Percentiles rank a stretch among this genome's conserved stretches.
phyloP scores from a whole-genome alignment of 257 asterid genomes.

The Leptodermis oblonga region DNA sequence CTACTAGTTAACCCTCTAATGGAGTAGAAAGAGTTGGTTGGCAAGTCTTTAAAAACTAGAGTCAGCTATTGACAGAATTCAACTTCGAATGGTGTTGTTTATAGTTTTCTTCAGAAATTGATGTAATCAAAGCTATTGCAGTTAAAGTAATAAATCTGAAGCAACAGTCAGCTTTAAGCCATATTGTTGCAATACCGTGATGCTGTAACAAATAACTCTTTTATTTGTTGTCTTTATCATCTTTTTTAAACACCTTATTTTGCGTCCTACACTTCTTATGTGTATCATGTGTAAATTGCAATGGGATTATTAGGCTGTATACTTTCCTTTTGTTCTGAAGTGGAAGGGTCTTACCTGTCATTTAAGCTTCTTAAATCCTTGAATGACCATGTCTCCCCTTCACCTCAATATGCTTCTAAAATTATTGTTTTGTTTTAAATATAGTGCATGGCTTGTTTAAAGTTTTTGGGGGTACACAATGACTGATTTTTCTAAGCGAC shows the following conservation, averaged over 20 bases:
- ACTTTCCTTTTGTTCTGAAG: not conserved
- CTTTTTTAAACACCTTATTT: not conserved
- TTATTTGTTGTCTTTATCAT: not conserved
- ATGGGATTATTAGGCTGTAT: not conserved
- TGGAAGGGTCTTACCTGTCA: not conserved
- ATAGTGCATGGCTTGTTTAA: not conserved
- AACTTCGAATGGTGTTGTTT: not conserved
- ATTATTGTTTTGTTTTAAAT: not conserved
- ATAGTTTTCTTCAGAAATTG: not conserved
- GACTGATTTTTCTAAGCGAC: slow-evolving; percentile 25
- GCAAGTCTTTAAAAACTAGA: not conserved
- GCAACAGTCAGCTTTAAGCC: not conserved
- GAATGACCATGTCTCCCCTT: not conserved
- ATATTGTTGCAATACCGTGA: not conserved
- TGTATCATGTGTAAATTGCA: not conserved
- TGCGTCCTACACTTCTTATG: not conserved
- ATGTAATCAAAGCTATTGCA: not conserved
- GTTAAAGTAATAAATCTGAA: not conserved
- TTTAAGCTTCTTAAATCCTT: not conserved
- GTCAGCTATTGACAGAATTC: not conserved
- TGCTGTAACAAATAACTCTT: not conserved
- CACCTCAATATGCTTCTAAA: not conserved
- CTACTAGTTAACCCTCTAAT: not conserved
- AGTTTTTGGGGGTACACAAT: not conserved
- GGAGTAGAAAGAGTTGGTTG: not conserved